Conservation (phyloP, 2,329 filamentous ascomycete species). For the Cadophora sp. region DNA sequence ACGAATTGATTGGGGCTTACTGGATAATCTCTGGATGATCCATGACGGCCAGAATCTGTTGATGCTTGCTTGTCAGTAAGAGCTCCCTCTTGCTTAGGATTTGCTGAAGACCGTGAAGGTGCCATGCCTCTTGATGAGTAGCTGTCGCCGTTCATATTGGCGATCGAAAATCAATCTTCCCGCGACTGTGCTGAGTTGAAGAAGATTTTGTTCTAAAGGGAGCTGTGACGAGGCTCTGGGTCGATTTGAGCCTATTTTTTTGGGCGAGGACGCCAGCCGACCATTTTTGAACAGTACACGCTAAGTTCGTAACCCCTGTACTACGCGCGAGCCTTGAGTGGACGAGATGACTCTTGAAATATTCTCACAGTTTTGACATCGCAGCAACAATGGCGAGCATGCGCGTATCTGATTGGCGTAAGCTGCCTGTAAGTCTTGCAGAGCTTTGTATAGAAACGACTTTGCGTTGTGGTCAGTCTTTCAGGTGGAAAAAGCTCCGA, state of each 20-base stretch:
- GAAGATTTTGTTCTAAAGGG: background rate
- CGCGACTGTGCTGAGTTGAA: slow-evolving; percentile 12
- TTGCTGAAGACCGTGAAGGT: slow-evolving; percentile 41
- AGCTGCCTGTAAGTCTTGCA: slow-evolving; percentile 79
- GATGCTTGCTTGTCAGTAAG: slow-evolving; percentile 45
- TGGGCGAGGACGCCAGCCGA: slow-evolving; percentile 14
- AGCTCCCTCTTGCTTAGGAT: slow-evolving; percentile 38
- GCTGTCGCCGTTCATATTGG: slow-evolving; percentile 83
- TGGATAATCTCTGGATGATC: slow-evolving; percentile 57
- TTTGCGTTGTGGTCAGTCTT: slow-evolving; percentile 92
- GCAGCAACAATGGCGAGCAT: slow-evolving; percentile 38
- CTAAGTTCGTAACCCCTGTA: slow-evolving; percentile 17
- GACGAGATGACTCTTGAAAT: background rate
- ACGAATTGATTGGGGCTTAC: slow-evolving; percentile 48
- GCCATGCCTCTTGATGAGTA: slow-evolving; percentile 76
- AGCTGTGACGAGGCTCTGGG: slow-evolving; percentile 24
- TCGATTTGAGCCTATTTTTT: slow-evolving; percentile 21
- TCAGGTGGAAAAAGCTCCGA: slow-evolving; percentile 87
- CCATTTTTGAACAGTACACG: slow-evolving; percentile 2
- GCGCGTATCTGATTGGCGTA: slow-evolving; percentile 80
- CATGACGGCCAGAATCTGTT: slow-evolving; percentile 56
- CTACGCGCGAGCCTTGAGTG: background rate
- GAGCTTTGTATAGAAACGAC: slow-evolving; percentile 96
- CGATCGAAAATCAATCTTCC: slow-evolving; percentile 19
- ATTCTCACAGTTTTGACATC: background rate